Evolutionary conservation across 2,329 filamentous ascomycete genomes (phyloP), one percentile per base, ranked within the genome.

Genomic region (Cercospora zeina): DNA sequence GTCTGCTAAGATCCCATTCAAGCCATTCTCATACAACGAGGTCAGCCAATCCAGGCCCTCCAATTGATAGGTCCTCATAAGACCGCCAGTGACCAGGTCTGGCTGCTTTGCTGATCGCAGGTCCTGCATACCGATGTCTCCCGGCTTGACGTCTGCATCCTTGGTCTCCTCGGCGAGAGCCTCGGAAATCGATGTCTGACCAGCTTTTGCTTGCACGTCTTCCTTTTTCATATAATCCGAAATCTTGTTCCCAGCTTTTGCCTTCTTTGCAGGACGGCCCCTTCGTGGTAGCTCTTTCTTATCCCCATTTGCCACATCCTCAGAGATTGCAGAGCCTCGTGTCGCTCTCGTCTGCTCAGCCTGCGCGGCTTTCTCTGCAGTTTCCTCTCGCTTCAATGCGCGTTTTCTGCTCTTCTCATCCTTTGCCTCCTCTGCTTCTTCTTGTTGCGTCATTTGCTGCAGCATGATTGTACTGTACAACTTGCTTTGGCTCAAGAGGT

Each of bases 21-120:
- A 85, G 10, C 93, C 93, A 71, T 96, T 95, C 80, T 96, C 91
- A 70, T 89, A 96, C 3, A 89, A 74, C 0, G 85, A 87, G 33
- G 85, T 85, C 80, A 99, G 88, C 95, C 95, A 99, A 0, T 96
- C 96, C 0, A 99, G 77, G 0, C 95, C 95, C 73, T 97, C 93
- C 0, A 99, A 79, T 70, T 99, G 95, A 72, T 99, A 99, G 65
- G 90, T 89, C 16, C 93, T 83, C 93, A 99, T 97, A 3, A 87
- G 89, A 1, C 95, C 95, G 4, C 91, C 91, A 0, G 88, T 87
- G 69, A 99, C 87, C 62, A 92, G 86, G 66, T 88, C 87, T 0
- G 95, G 95, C 73, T 99, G 95, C 65, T 89, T 83, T 0, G 93
- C 93, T 74, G 96, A 91, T 61, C 87, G 83, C 14, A 97, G 77